Evolutionary conservation across 345 rosid genomes (phyloP), one percentile per base, ranked within the genome.

Genomic region (Anastatica hierochuntica): DNA sequence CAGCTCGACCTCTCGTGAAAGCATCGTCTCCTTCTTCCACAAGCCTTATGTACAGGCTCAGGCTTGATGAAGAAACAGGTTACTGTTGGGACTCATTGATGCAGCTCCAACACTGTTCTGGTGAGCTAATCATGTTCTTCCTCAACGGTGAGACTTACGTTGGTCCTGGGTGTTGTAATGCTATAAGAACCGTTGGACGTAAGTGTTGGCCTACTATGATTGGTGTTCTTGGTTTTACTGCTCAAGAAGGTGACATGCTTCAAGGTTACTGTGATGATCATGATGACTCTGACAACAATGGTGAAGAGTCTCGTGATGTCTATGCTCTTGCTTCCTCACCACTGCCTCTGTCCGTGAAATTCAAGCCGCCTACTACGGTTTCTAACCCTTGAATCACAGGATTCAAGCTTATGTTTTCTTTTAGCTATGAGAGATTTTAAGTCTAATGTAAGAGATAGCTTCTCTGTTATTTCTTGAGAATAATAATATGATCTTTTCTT

Each of bases 51-150:
- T 45, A 72, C 18, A 49, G 86, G 8, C 57, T 77, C 44, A 79
- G 67, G 35, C 46, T 81, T 39, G 75, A 73, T 10, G 75, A 69
- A 7, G 80, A 71, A 26, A 63, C 88, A 6, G 10, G 77, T 0
- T 60, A 58, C 45, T 89, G 95, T 53, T 85, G 95, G 95, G 89
- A 72, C 49, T 81, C 95, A 13, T 20, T 85, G 70, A 60, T 79
- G 43, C 77, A 80, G 67, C 84, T 85, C 8, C 87, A 85, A 52
- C 67, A 88, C n/a, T 85, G 97, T 43, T 75, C 85, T 0, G 94
- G 87, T 0, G 95, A 82, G 72, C 58, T 88, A 2, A 53, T 80
- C 29, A n/a, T 77, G 37, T 88, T 88, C 67, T 88, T 88, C 58
- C 68, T 85, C 49, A 77, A 82, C 13, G 92, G 92, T 4, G 95